Conservation (phyloP, 2,329 filamentous ascomycete species). For the Ascochyta koolunga region DNA sequence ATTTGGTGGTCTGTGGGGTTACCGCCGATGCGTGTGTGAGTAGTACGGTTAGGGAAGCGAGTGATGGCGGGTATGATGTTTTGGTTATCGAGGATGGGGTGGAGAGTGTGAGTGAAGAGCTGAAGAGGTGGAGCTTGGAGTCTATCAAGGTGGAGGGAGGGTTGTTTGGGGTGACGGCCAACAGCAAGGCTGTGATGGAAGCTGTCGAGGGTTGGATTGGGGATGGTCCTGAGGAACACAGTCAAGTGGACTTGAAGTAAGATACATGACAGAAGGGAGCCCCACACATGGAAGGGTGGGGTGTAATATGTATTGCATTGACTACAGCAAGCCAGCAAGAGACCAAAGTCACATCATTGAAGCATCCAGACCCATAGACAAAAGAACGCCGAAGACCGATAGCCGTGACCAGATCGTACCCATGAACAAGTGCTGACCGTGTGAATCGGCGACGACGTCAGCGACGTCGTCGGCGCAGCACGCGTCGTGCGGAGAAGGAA, state of each 20-base stretch:
- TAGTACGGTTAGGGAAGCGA: slow-evolving; percentile 62
- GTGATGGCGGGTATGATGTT: slow-evolving; percentile 62
- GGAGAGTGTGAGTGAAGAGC: slow-evolving; percentile 35
- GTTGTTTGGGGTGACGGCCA: slow-evolving; percentile 35
- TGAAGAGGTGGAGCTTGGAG: slow-evolving; percentile 40
- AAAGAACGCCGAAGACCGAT: slow-evolving; percentile 41
- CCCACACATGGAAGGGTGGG: neutral
- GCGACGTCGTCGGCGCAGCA: slow-evolving; percentile 14
- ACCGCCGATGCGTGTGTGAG: slow-evolving; percentile 64
- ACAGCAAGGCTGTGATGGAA: slow-evolving; percentile 28
- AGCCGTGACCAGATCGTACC: slow-evolving; percentile 36
- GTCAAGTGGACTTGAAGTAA: neutral
- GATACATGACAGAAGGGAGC: neutral
- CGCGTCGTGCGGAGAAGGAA: slow-evolving; percentile 26
- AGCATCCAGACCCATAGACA: slow-evolving; percentile 34
- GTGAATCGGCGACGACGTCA: slow-evolving; percentile 57
- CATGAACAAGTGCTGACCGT: slow-evolving; percentile 33
- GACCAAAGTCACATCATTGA: slow-evolving; percentile 32
- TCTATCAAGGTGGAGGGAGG: slow-evolving; percentile 36
- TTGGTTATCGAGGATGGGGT: slow-evolving; percentile 58
- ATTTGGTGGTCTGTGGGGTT: slow-evolving; percentile 60
- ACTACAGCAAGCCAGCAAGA: slow-evolving; percentile 32
- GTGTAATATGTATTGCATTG: slow-evolving; percentile 31
- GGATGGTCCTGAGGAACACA: neutral
- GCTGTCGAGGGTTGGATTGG: slow-evolving; percentile 33